Conservation (phyloP, 2,329 filamentous ascomycete genomes). For the Aspergillus transmontanensis region DNA sequence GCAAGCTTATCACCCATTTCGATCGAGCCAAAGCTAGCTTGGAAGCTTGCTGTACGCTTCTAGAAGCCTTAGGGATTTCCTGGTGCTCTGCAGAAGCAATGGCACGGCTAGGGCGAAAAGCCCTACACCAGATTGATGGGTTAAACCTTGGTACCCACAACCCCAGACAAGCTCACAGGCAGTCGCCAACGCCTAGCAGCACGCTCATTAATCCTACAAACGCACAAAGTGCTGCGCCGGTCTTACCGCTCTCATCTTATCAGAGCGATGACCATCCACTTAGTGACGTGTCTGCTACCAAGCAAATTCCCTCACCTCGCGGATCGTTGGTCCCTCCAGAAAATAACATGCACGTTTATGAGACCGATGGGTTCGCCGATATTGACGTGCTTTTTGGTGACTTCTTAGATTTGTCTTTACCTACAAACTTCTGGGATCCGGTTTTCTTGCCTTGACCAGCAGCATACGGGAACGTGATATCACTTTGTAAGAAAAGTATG, state of each 20-base stretch:
- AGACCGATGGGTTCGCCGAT: slow-evolving; percentile 35
- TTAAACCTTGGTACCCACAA: slow-evolving; percentile 6
- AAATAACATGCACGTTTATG: slow-evolving; percentile 48
- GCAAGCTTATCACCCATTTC: slow-evolving; percentile 46
- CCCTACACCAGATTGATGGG: slow-evolving; percentile 35
- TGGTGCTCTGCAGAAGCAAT: slow-evolving; percentile 48
- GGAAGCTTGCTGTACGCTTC: slow-evolving; percentile 37
- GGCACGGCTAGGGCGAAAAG: slow-evolving; percentile 43
- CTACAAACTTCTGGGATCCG: slow-evolving; percentile 41
- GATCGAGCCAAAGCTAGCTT: slow-evolving; percentile 39
- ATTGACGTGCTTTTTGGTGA: slow-evolving; percentile 41
- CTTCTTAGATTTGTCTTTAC: slow-evolving; percentile 38
- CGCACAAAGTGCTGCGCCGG: neutral
- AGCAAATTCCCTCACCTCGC: neutral
- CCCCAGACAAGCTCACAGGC: slow-evolving; percentile 20
- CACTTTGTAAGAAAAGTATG: neutral
- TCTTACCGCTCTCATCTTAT: neutral
- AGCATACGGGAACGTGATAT: slow-evolving; percentile 7
- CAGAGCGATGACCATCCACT: neutral
- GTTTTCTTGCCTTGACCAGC: slow-evolving; percentile 25
- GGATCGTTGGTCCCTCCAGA: slow-evolving; percentile 47
- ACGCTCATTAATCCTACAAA: neutral
- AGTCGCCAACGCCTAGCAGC: neutral
- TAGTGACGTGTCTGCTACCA: neutral
- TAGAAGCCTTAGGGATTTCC: slow-evolving; percentile 36